Evolutionary conservation across 768 basidiomycete genomes (phyloP).

Genomic region (Amanita polypyramis): DNA sequence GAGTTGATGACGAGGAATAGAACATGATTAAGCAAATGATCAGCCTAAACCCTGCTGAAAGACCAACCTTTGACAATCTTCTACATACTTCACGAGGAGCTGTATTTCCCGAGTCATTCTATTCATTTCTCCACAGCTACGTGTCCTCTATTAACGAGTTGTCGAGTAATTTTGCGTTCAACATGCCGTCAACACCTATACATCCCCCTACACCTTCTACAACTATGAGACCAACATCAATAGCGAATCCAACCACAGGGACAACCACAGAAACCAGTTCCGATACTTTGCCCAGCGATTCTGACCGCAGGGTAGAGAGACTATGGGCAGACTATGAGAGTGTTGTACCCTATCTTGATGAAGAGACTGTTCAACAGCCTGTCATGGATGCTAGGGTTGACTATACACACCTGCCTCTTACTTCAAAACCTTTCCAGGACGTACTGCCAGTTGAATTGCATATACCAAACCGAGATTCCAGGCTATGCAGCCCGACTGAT

Average conservation of each 20-base stretch:
- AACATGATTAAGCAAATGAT: slow-evolving; percentile 87
- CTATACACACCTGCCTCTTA: slow-evolving; percentile 30
- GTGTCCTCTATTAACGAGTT: slow-evolving; percentile 71
- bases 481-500: slow-evolving; percentile 33
- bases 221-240: slow-evolving; percentile 20
- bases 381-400: slow-evolving; percentile 47
- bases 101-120: slow-evolving; percentile 89
- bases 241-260: slow-evolving; percentile 15
- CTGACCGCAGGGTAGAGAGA: slow-evolving; percentile 76
- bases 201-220: slow-evolving; percentile 19
- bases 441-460: slow-evolving; percentile 69
- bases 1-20: slow-evolving; percentile 34
- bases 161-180: slow-evolving; percentile 21
- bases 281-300: slow-evolving; percentile 59
- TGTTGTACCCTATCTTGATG: slow-evolving; percentile 57
- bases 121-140: slow-evolving; percentile 90
- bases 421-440: slow-evolving; percentile 55
- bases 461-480: slow-evolving; percentile 64
- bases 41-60: slow-evolving; percentile 57
- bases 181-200: slow-evolving; percentile 28
- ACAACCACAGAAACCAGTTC: slow-evolving; percentile 18
- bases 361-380: slow-evolving; percentile 34
- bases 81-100: slow-evolving; percentile 65
- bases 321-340: slow-evolving; percentile 85
- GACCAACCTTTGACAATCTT: slow-evolving; percentile 76